phyloP scores from a whole-genome alignment of 2,329 filamentous ascomycete genomes.

The Teratosphaeria viscida region DNA sequence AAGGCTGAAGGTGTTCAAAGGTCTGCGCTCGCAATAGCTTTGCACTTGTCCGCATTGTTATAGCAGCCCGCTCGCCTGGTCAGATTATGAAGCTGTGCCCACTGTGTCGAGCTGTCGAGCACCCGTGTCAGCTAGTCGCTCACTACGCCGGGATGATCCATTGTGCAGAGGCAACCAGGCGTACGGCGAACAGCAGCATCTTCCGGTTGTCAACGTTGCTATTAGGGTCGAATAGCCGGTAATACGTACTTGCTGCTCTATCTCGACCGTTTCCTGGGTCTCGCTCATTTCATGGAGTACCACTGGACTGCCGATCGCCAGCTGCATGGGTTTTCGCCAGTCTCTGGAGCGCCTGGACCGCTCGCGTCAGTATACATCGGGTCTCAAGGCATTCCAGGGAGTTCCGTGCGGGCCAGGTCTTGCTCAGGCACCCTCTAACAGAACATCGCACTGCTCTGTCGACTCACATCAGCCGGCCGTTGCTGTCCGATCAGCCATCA shows the following conservation, averaged over 20 bases:
- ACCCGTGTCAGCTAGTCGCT: slow-evolving; percentile 30
- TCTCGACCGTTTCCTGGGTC: slow-evolving; percentile 31
- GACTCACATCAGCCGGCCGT: slow-evolving; percentile 44
- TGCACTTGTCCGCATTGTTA: slow-evolving; percentile 44
- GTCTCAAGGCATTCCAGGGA: not conserved
- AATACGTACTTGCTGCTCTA: slow-evolving; percentile 5
- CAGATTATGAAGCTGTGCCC: slow-evolving; percentile 8
- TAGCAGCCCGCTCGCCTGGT: slow-evolving; percentile 20
- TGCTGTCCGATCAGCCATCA: slow-evolving; percentile 54
- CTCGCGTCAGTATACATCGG: not conserved
- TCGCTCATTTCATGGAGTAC: slow-evolving; percentile 58
- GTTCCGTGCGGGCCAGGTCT: not conserved
- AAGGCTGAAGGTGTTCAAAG: slow-evolving; percentile 29
- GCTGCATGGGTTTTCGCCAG: slow-evolving; percentile 54
- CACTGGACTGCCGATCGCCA: slow-evolving; percentile 47
- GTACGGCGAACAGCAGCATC: slow-evolving; percentile 7
- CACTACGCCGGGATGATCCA: slow-evolving; percentile 23
- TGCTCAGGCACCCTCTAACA: not conserved
- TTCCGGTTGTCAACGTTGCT: slow-evolving; percentile 4
- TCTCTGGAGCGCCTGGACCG: slow-evolving; percentile 32
- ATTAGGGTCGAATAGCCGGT: slow-evolving; percentile 5
- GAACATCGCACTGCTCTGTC: not conserved
- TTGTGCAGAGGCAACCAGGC: slow-evolving; percentile 6
- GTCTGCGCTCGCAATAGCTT: slow-evolving; percentile 28
- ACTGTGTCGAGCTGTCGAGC: slow-evolving; percentile 9